These are phyloP conservation scores for Ascochyta fabae DNA, from an alignment of 2,329 filamentous ascomycete genomes.

Conservation along the genomic window DNA sequence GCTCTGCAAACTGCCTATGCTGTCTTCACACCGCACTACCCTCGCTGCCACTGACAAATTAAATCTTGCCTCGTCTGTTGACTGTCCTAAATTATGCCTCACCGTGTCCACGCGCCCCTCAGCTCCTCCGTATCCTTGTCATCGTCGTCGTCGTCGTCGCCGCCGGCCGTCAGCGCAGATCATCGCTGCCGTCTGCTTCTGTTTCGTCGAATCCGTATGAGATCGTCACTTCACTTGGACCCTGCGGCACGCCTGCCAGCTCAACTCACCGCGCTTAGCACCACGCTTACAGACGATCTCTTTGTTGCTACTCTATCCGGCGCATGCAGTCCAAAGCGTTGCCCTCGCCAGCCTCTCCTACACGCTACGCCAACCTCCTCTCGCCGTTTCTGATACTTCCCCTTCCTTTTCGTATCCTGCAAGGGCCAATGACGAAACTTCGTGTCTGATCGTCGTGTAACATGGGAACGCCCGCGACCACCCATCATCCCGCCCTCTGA, in stretches of 20 bases:
- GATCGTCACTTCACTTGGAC: constrained; percentile 38
- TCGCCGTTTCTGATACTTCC: constrained; percentile 7
- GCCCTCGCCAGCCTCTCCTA: constrained; percentile 2
- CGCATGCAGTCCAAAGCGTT: background rate
- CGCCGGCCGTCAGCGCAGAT: constrained; percentile 30
- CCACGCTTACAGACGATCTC: constrained; percentile 11
- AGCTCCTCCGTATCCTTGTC: constrained; percentile 21
- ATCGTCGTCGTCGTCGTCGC: constrained; percentile 20
- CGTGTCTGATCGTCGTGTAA: constrained; percentile 32
- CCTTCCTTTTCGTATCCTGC: background rate
- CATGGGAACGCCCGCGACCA: constrained; percentile 18
- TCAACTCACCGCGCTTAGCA: constrained; percentile 6
- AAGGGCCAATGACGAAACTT: constrained; percentile 17
- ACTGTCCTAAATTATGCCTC: constrained; percentile 18
- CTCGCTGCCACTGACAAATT: constrained; percentile 2
- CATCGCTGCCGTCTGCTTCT: constrained; percentile 20
- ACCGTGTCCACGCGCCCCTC: constrained; percentile 20
- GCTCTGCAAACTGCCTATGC: background rate
- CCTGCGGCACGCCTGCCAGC: constrained; percentile 31
- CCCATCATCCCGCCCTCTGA: constrained; percentile 21
- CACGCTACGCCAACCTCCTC: background rate
- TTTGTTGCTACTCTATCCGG: constrained; percentile 12
- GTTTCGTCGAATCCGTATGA: constrained; percentile 27
- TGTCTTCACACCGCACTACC: background rate
- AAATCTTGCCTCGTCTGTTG: constrained; percentile 4